These are phyloP conservation scores for Colletotrichum godetiae DNA, from an alignment of 2,329 filamentous ascomycete genomes.

Conservation along the genomic window DNA sequence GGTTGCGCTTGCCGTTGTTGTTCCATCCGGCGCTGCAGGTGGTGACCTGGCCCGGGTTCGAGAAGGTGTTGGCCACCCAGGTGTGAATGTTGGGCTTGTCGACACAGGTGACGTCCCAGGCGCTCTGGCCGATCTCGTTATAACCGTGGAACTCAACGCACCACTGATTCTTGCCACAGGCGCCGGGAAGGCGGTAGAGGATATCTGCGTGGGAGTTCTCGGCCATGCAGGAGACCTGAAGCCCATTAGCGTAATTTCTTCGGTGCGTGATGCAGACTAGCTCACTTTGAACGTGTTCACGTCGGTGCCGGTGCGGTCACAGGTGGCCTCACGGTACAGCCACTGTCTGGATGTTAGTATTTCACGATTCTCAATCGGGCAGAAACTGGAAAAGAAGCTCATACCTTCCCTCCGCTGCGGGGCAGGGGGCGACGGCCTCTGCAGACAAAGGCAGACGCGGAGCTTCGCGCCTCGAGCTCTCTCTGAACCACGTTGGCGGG, in stretches of 20 bases:
- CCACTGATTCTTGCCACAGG: constrained; percentile 2
- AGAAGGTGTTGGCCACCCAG: not conserved
- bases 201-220: constrained; percentile 2
- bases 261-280: too few species aligned
- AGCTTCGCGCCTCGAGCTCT: too few species aligned
- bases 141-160: constrained; percentile 20
- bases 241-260: too few species aligned
- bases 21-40: constrained; percentile 16
- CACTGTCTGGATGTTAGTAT: too few species aligned
- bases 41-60: not conserved
- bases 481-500: too few species aligned
- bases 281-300: constrained; percentile 1
- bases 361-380: too few species aligned
- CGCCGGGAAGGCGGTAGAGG: not conserved
- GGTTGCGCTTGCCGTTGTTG: constrained; percentile 8
- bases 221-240: constrained; percentile 2
- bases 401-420: too few species aligned
- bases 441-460: too few species aligned
- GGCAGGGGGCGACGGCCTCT: too few species aligned
- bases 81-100: constrained; percentile 10
- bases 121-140: not conserved
- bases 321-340: not conserved
- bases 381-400: too few species aligned
- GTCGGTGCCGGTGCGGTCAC: constrained; percentile 4
- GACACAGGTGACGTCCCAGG: constrained; percentile 5